Conservation (phyloP, 73 alveolate species). For the Paramecium sexaurelia region DNA sequence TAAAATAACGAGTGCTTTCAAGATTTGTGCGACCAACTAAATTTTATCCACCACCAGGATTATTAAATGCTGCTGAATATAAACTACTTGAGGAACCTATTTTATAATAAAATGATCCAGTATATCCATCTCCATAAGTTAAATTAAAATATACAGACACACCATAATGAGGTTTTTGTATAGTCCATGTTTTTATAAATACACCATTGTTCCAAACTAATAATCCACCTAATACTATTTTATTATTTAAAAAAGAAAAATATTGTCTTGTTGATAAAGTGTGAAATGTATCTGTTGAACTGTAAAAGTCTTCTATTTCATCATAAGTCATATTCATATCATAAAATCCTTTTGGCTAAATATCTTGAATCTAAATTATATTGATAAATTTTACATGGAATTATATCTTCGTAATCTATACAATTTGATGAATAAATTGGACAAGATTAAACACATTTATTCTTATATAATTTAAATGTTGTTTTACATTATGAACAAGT, state of each 20-base stretch:
- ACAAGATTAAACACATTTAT: neutral
- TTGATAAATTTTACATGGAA: neutral
- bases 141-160: neutral
- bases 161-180: neutral
- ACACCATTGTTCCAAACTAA: neutral
- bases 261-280: neutral
- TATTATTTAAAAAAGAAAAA: neutral
- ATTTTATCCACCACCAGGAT: neutral
- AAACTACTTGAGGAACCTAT: neutral
- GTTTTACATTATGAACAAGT: neutral
- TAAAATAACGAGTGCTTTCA: neutral
- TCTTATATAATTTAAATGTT: neutral
- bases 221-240: neutral
- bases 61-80: neutral
- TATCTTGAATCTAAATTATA: neutral
- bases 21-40: neutral
- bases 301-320: neutral
- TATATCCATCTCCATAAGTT: neutral
- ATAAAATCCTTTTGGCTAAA: neutral
- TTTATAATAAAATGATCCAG: neutral
- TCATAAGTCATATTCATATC: neutral
- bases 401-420: neutral
- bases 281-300: neutral
- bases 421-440: conserved; percentile 11
- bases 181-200: neutral